These are phyloP conservation scores for Pseudevernia furfuracea DNA, from an alignment of 495 filamentous ascomycete genomes.

Conservation along the genomic window DNA sequence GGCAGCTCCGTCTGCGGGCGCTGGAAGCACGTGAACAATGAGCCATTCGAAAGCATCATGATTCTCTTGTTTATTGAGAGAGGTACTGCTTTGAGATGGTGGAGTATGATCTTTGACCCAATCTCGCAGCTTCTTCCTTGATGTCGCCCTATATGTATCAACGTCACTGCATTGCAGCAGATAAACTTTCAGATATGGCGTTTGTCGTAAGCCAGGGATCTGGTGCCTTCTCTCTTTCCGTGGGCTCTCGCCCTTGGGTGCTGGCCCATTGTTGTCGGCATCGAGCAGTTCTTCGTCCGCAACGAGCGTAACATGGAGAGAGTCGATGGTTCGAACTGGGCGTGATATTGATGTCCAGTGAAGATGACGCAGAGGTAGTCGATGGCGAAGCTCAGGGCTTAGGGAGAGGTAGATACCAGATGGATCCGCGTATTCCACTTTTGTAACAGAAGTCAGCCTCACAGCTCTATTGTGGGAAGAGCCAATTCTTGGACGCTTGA, in stretches of 20 bases:
- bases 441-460: background rate
- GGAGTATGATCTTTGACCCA: conserved; percentile 78
- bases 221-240: conserved; percentile 72
- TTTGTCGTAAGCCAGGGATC: conserved; percentile 87
- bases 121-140: conserved; percentile 71
- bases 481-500: background rate
- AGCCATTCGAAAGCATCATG: conserved; percentile 98
- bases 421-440: conserved; percentile 76
- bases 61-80: conserved; percentile 55
- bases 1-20: conserved; percentile 56
- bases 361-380: conserved; percentile 84
- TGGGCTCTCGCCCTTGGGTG: conserved; percentile 1
- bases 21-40: conserved; percentile 80
- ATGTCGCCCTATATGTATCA: conserved; percentile 76
- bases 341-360: conserved; percentile 94
- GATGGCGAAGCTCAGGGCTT: conserved; percentile 63
- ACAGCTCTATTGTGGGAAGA: background rate
- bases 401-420: conserved; percentile 74
- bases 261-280: conserved; percentile 1
- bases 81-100: conserved; percentile 34
- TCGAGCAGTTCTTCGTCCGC: conserved; percentile 37
- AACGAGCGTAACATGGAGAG: conserved; percentile 80
- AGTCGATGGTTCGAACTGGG: conserved; percentile 83
- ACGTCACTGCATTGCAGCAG: conserved; percentile 89
- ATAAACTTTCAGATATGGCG: conserved; percentile 87